Conservation (phyloP, 306 rosid species). For the Adenanthera pavonina region DNA sequence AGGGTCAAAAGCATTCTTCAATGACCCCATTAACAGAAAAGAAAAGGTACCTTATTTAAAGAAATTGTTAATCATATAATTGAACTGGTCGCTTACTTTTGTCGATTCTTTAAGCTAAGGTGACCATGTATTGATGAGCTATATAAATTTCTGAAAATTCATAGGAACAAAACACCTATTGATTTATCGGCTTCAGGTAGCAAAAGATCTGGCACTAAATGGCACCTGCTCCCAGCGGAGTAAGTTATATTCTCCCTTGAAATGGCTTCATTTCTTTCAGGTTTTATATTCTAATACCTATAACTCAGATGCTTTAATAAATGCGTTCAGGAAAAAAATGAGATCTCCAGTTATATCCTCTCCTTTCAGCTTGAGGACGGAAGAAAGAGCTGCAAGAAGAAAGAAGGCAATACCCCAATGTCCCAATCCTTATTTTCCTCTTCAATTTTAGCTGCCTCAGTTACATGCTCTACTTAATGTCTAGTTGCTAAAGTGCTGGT, state of each 20-base stretch:
- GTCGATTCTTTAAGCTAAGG: not conserved
- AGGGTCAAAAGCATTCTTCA: constrained; percentile 39
- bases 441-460: not conserved
- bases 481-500: not conserved
- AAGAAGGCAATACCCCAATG: constrained; percentile 60
- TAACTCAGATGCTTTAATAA: constrained; percentile 47
- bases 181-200: constrained; percentile 44
- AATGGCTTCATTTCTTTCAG: constrained; percentile 24
- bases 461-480: not conserved
- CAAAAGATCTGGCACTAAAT: constrained; percentile 42
- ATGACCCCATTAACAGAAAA: constrained; percentile 57
- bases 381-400: constrained; percentile 68
- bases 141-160: not conserved
- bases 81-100: not conserved
- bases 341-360: constrained; percentile 63
- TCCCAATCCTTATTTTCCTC: not conserved
- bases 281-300: constrained; percentile 31
- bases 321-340: constrained; percentile 62
- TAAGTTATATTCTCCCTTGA: constrained; percentile 13
- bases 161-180: constrained; percentile 48
- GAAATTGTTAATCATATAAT: not conserved
- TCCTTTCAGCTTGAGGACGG: constrained; percentile 64
- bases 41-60: constrained; percentile 46
- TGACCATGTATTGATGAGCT: not conserved
- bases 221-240: constrained; percentile 53